Base-by-base conservation (phyloP, 1,139 yeast species). In the Geotrichum klebahnii region DNA sequence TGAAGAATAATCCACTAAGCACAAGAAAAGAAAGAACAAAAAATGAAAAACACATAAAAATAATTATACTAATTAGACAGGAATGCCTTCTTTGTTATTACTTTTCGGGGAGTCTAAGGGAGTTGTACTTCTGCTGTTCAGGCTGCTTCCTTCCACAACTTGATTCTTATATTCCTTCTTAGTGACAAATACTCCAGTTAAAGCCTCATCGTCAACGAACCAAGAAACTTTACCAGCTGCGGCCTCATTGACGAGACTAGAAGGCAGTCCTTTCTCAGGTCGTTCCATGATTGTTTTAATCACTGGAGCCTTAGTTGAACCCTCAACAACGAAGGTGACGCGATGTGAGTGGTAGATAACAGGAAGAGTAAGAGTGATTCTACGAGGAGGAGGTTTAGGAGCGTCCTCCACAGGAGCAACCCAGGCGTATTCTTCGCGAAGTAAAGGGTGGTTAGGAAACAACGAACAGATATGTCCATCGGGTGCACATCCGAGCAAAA, bases 381-480 rank as follows among this genome's bases (percentile, higher is more conserved):
- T 82, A 59, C 84, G 80, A 50, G 80, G 69, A 2, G 97, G 97
- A 0, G 96, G 95, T 57, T 82, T 78, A 40, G 98, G 98, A 1
- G 97, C 96, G 54, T 88, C 85, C 57, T 80, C 84, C 19, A 92
- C 94, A 1, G 97, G 95, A 45, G 89, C 85, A 58, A 92, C 92
- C 98, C 98, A 92, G 2, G 97, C 97, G 61, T 86, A 77, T 60
- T 84, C 80, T 66, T 92, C 98, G 62, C 97, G 78, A 58, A 92
- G 74, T 51, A 85, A 82, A 58, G 87, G 94, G 64, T 87, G 94
- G 64, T 85, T 84, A 16, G 98, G 98, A 74, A 92, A 92, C 54
- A 92, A 77, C 23, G 96, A 88, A 50, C 97, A 96, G 61, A 90
- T 87, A 66, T 92, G 98, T 24, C 98, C 98, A 67, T 92, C 98